phyloP scores from a whole-genome alignment of 129 eudicot species.

The Arctium lappa region DNA sequence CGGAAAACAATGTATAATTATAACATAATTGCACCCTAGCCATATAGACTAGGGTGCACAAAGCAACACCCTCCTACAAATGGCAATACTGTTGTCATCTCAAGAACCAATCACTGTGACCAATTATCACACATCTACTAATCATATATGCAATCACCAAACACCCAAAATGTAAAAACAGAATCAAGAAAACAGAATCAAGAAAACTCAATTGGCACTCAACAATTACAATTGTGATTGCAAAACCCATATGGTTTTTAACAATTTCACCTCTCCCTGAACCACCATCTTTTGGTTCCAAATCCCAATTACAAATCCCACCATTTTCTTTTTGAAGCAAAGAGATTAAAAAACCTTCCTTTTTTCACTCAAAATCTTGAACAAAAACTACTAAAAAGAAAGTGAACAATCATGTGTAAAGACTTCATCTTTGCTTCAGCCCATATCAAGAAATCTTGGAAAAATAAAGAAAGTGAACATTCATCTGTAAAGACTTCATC shows the following conservation, averaged over 20 bases:
- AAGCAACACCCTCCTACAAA: background rate
- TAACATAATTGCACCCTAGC: no score
- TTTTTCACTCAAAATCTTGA: background rate
- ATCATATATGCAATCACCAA: slow-evolving; percentile 22
- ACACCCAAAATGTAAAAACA: background rate
- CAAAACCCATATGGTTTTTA: background rate
- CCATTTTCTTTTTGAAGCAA: slow-evolving; percentile 4
- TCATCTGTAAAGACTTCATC: no score
- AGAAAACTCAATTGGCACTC: slow-evolving; percentile 8
- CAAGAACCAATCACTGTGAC: slow-evolving; percentile 22
- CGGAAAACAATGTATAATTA: no score
- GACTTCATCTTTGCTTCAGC: background rate
- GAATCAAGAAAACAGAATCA: slow-evolving; percentile 9
- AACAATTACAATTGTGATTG: slow-evolving; percentile 12
- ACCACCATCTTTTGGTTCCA: background rate
- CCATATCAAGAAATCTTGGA: background rate
- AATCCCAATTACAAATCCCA: background rate
- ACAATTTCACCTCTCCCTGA: background rate
- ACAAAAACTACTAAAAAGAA: background rate
- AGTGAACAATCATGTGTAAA: background rate
- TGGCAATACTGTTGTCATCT: slow-evolving; percentile 19
- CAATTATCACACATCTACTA: background rate
- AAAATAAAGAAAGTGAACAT: background rate
- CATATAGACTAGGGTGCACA: no score
- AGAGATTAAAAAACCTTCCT: background rate